A percentile compares a stretch with the other conserved stretches of the same genome.
These are phyloP conservation scores for Podospora anserina DNA, from an alignment of 495 filamentous ascomycete genomes.

Conservation along the genomic window DNA sequence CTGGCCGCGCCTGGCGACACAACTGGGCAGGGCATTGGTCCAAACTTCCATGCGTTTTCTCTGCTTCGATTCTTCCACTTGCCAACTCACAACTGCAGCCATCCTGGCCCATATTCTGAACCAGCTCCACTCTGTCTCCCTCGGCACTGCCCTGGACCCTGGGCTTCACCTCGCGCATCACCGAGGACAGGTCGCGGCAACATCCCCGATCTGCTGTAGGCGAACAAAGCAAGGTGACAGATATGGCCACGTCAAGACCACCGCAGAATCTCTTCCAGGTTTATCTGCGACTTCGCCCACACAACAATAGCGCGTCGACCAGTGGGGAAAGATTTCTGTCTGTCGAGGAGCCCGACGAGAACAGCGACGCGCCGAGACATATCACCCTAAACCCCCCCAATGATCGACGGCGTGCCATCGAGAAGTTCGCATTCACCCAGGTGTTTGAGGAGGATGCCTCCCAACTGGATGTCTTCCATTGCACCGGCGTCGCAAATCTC, in stretches of 20 bases:
- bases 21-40: background rate
- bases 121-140: background rate
- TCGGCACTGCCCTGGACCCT: background rate
- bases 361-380: constrained; percentile 61
- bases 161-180: background rate
- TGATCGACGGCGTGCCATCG: constrained; percentile 79
- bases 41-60: constrained; percentile 5
- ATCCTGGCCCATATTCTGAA: background rate
- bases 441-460: constrained; percentile 84
- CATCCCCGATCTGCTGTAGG: background rate
- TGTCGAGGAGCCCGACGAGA: constrained; percentile 60
- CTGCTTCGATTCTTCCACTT: constrained; percentile 4
- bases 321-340: constrained; percentile 67
- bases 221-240: background rate
- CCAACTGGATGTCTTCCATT: constrained; percentile 85
- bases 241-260: constrained; percentile 30
- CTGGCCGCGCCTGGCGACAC: background rate
- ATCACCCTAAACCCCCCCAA: constrained; percentile 84
- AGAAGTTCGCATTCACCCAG: constrained; percentile 90
- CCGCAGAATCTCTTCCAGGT: constrained; percentile 74
- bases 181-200: background rate
- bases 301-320: constrained; percentile 32
- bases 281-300: constrained; percentile 83
- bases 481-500: constrained; percentile 69
- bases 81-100: constrained; percentile 4